Evolutionary conservation across 2,329 filamentous ascomycete species (phyloP).

Genomic region (Salinomyces thailandicus): DNA sequence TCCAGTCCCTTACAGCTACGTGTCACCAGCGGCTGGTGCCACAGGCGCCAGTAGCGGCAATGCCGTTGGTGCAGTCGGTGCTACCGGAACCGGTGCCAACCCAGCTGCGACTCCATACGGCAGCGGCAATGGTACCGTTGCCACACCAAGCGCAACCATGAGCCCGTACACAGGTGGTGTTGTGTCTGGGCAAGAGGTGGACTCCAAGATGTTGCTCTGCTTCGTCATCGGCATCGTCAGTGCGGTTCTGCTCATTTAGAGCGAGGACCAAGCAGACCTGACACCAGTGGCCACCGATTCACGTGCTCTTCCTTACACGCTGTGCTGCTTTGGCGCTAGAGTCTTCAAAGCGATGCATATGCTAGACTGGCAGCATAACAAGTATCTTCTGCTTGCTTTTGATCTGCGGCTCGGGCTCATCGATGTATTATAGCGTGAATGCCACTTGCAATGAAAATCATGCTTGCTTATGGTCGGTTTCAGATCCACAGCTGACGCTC

Average conservation of each 20-base stretch:
- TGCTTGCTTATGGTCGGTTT: not conserved
- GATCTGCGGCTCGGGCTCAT: not conserved
- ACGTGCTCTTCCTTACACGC: too few relatives aligned
- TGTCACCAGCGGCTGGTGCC: not conserved
- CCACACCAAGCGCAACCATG: slow-evolving; percentile 5
- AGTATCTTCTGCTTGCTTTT: not conserved
- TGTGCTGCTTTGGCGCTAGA: too few relatives aligned
- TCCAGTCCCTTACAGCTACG: slow-evolving; percentile 1
- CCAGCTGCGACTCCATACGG: not conserved
- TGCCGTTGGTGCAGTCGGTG: slow-evolving; percentile 6
- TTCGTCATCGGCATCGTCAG: slow-evolving; percentile 11
- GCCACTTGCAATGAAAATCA: not conserved
- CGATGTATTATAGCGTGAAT: slow-evolving; percentile 1
- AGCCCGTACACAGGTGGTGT: slow-evolving; percentile 10
- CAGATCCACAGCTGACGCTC: too few relatives aligned
- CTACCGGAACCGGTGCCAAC: slow-evolving; percentile 6
- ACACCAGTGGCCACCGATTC: too few relatives aligned
- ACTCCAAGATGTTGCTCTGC: slow-evolving; percentile 9
- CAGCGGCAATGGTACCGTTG: slow-evolving; percentile 11
- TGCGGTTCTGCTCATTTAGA: slow-evolving; percentile 12
- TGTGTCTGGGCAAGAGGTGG: slow-evolving; percentile 4
- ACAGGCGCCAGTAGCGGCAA: slow-evolving; percentile 7
- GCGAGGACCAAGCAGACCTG: too few relatives aligned
- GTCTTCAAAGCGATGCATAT: slow-evolving; percentile 1
- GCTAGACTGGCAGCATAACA: not conserved